phyloP scores from a whole-genome alignment of 75 land plant species.

The Pinus taeda region DNA sequence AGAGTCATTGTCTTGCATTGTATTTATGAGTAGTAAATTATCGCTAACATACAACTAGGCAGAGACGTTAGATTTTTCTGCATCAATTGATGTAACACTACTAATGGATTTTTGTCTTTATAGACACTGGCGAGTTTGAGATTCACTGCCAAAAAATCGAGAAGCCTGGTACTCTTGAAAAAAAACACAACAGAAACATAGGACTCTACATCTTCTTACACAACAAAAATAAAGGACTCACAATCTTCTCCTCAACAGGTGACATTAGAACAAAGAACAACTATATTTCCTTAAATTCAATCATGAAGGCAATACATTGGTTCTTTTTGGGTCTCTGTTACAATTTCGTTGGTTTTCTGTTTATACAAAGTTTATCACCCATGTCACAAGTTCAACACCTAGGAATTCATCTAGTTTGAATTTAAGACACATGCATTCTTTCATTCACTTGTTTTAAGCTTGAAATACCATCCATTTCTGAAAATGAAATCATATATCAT shows the following conservation, averaged over 20 bases:
- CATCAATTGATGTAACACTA: no score
- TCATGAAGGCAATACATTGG: not conserved
- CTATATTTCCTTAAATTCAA: not conserved
- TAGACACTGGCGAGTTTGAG: slow-evolving; percentile 93
- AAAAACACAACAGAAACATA: not conserved
- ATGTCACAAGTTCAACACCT: no score
- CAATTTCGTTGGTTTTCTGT: not conserved
- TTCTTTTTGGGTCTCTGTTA: not conserved
- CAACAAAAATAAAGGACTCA: slow-evolving; percentile 9
- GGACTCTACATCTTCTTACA: not conserved
- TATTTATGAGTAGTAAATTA: no score
- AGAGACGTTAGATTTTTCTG: no score
- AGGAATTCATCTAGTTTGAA: not conserved
- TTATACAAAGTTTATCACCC: not conserved
- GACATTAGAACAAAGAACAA: not conserved
- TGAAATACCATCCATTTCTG: not conserved
- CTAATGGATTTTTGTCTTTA: not conserved
- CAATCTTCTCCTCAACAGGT: slow-evolving; percentile 20
- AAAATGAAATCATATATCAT: no score
- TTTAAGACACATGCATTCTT: no score
- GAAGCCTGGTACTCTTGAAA: slow-evolving; percentile 20
- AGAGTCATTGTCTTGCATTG: no score
- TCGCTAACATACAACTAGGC: no score
- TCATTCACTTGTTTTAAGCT: not conserved
- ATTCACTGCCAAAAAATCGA: slow-evolving; percentile 78